Conservation (phyloP, 805 yeast species). For the Pichia californica region DNA sequence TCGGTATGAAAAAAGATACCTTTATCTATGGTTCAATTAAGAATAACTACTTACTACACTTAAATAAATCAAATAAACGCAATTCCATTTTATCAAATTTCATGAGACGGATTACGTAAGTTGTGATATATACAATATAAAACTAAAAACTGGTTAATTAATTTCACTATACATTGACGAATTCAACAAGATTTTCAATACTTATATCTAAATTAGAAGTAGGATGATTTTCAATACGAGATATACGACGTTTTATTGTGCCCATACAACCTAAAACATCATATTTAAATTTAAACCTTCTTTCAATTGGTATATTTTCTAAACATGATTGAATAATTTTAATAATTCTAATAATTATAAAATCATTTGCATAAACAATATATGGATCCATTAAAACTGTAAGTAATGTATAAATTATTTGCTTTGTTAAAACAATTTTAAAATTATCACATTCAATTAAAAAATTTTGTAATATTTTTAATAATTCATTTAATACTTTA, state of each 20-base stretch:
- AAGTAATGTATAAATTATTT: slow-evolving; percentile 18
- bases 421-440: slow-evolving; percentile 17
- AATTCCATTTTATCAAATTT: no score
- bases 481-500: slow-evolving; percentile 13
- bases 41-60: no score
- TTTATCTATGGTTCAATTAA: not conserved
- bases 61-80: no score
- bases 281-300: slow-evolving; percentile 12
- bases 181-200: not conserved
- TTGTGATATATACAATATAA: no score
- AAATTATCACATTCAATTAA: slow-evolving; percentile 17
- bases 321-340: not conserved
- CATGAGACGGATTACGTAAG: no score
- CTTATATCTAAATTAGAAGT: not conserved
- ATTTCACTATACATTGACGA: not conserved
- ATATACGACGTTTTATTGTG: slow-evolving; percentile 8
- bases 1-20: not conserved
- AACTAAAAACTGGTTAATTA: no score
- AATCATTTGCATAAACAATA: slow-evolving; percentile 13
- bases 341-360: slow-evolving; percentile 1
- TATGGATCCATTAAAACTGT: slow-evolving; percentile 25
- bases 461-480: slow-evolving; percentile 11
- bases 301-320: slow-evolving; percentile 1
- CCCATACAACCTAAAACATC: slow-evolving; percentile 23
- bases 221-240: not conserved